Conservation (phyloP, 2,329 filamentous ascomycete genomes). For the Epichloe scottii region DNA sequence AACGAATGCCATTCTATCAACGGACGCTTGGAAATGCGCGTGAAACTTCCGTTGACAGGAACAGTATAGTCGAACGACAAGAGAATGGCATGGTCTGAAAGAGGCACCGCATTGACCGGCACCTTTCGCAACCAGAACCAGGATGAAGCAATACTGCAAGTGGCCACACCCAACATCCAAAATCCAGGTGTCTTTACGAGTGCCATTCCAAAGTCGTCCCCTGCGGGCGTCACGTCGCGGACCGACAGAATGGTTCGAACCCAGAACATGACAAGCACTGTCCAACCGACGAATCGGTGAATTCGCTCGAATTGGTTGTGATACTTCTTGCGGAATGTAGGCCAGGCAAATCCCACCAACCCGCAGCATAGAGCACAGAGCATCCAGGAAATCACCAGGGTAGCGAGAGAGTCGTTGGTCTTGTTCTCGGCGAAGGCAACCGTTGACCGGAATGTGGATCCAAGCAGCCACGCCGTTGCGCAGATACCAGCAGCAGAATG, state of each 20-base stretch:
- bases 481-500: constrained; percentile 38
- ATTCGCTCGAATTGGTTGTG: constrained; percentile 60
- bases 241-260: constrained; percentile 43
- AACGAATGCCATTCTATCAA: constrained; percentile 66
- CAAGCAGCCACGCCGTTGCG: constrained; percentile 36
- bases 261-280: constrained; percentile 52
- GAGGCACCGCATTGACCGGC: constrained; percentile 48
- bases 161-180: constrained; percentile 57
- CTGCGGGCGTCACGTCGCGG: constrained; percentile 27
- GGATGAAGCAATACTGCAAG: constrained; percentile 53
- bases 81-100: constrained; percentile 61
- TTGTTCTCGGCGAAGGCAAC: constrained; percentile 19
- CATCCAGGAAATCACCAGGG: constrained; percentile 39
- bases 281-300: constrained; percentile 66
- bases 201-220: constrained; percentile 21
- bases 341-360: constrained; percentile 53
- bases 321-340: constrained; percentile 44
- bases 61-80: constrained; percentile 56
- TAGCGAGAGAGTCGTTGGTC: constrained; percentile 26
- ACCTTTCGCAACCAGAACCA: constrained; percentile 63
- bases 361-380: constrained; percentile 43
- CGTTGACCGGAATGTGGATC: constrained; percentile 26
- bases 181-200: constrained; percentile 33
- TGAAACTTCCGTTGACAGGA: constrained; percentile 34
- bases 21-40: constrained; percentile 48